Percentiles rank a stretch among this genome's conserved stretches.
Conservation (phyloP, 1,284 basidiomycete genomes). For the Waitea zeae region DNA sequence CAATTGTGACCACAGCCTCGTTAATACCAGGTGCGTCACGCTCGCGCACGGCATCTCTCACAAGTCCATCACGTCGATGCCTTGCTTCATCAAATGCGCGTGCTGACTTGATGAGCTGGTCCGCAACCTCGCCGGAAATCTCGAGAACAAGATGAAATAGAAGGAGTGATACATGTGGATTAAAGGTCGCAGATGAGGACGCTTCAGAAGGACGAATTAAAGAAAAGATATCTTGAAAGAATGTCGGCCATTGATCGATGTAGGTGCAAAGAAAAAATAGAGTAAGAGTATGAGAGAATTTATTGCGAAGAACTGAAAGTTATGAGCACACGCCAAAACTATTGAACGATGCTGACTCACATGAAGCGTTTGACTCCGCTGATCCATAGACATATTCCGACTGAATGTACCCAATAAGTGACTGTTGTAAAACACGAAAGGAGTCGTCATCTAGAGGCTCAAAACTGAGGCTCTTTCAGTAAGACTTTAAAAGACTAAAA, state of each 20-base stretch:
- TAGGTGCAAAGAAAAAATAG: conserved; percentile 90
- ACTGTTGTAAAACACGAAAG: conserved; percentile 52
- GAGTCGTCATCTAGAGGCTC: conserved; percentile 52
- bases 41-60: conserved; percentile 82
- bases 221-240: conserved; percentile 66
- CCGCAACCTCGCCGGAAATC: conserved; percentile 84
- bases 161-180: conserved; percentile 69
- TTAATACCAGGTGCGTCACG: conserved; percentile 81
- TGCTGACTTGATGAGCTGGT: conserved; percentile 78
- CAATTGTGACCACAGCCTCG: conserved; percentile 72
- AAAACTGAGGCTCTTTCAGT: conserved; percentile 24
- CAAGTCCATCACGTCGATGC: conserved; percentile 62
- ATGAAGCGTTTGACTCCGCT: conserved; percentile 57
- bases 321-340: conserved; percentile 1
- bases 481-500: too few relatives aligned
- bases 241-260: conserved; percentile 65
- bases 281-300: conserved; percentile 94
- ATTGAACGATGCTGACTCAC: conserved; percentile 25
- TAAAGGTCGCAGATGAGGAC: conserved; percentile 38
- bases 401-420: conserved; percentile 58
- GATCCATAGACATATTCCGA: conserved; percentile 64
- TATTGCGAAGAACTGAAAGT: conserved; percentile 74
- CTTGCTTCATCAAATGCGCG: conserved; percentile 52
- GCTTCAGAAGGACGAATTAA: conserved; percentile 49
- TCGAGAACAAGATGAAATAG: conserved; percentile 82